These are phyloP conservation scores for Glycine latifolia DNA, from an alignment of 306 rosid species.

Conservation along the genomic window DNA sequence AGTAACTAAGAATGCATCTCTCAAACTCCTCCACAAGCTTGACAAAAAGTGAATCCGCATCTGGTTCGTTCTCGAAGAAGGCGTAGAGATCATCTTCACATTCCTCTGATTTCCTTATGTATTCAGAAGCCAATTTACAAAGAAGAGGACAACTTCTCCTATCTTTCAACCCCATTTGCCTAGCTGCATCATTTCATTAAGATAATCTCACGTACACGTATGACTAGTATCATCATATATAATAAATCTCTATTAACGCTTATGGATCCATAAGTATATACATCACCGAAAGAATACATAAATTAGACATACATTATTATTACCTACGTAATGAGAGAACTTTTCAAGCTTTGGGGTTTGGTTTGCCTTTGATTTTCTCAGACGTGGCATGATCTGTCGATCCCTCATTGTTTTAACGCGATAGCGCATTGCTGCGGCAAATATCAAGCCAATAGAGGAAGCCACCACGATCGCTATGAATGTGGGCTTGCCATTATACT, in stretches of 20 bases:
- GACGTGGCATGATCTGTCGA: slow-evolving; percentile 70
- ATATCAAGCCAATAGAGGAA: slow-evolving; percentile 72
- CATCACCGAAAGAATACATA: too few relatives aligned
- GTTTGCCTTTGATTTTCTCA: slow-evolving; percentile 56
- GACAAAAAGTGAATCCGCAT: slow-evolving; percentile 88
- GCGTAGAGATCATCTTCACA: slow-evolving; percentile 83
- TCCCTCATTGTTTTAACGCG: slow-evolving; percentile 55
- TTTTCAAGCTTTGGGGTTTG: slow-evolving; percentile 74
- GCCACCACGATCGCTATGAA: slow-evolving; percentile 68
- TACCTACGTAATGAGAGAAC: slow-evolving; percentile 91
- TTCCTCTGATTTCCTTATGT: slow-evolving; percentile 75
- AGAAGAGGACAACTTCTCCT: slow-evolving; percentile 79
- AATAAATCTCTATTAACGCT: not conserved
- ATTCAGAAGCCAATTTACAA: slow-evolving; percentile 87
- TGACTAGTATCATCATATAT: not conserved
- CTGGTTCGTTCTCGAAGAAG: slow-evolving; percentile 74
- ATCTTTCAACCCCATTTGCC: slow-evolving; percentile 94
- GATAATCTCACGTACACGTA: not conserved
- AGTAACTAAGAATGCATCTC: slow-evolving; percentile 96
- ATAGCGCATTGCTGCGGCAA: slow-evolving; percentile 69
- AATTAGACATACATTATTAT: not conserved
- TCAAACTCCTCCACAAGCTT: slow-evolving; percentile 99
- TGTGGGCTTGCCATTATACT: slow-evolving; percentile 58
- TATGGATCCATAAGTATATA: not conserved
- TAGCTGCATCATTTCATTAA: slow-evolving; percentile 67